Conservation (phyloP, 2,329 filamentous ascomycete species). For the Botrytis fabae region DNA sequence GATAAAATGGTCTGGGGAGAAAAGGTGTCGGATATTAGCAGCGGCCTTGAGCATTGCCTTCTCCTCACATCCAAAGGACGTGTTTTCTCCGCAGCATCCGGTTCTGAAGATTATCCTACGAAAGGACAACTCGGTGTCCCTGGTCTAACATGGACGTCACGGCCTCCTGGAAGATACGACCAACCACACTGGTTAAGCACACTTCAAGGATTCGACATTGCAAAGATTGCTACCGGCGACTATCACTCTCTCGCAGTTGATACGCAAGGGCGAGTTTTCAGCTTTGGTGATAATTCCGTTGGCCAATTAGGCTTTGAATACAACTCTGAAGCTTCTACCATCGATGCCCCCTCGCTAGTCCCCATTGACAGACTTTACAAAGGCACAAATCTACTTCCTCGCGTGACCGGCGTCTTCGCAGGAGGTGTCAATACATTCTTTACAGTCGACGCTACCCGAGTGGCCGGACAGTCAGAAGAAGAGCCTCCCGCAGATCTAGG, state of each 20-base stretch:
- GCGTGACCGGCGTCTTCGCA: conserved; percentile 76
- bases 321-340: conserved; percentile 58
- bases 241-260: conserved; percentile 81
- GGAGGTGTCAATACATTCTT: conserved; percentile 88
- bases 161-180: conserved; percentile 77
- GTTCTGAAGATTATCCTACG: conserved; percentile 73
- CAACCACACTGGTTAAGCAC: conserved; percentile 75
- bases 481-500: conserved; percentile 45
- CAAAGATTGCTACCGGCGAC: conserved; percentile 79
- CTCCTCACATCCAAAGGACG: conserved; percentile 82
- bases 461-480: conserved; percentile 50
- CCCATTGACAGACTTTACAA: conserved; percentile 72
- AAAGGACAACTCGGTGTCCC: conserved; percentile 86
- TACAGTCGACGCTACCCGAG: conserved; percentile 71
- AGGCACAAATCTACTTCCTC: conserved; percentile 60
- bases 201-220: conserved; percentile 69
- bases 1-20: conserved; percentile 65
- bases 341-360: conserved; percentile 71
- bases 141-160: conserved; percentile 75
- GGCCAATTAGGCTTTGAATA: conserved; percentile 89
- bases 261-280: conserved; percentile 73
- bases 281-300: conserved; percentile 86
- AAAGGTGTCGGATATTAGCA: conserved; percentile 70
- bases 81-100: conserved; percentile 84
- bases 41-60: conserved; percentile 82